Evolutionary conservation across 495 filamentous ascomycete species (phyloP).

Genomic region (Penicillium silybi): DNA sequence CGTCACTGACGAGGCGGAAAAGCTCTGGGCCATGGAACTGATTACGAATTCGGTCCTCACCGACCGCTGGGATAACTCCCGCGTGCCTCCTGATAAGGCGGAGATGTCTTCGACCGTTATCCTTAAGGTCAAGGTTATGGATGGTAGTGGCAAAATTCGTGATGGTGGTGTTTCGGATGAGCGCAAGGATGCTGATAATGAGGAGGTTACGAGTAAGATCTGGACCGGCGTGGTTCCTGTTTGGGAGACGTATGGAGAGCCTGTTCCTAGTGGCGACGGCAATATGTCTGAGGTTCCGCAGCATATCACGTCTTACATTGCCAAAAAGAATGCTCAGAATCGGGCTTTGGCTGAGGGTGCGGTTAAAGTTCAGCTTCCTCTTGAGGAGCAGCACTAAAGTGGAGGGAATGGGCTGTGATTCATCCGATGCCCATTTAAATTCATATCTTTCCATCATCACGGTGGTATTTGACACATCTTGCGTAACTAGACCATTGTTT

Average conservation of each 20-base stretch:
- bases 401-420: too few relatives aligned
- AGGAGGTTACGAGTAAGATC: constrained; percentile 54
- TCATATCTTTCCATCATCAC: background rate
- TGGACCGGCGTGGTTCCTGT: constrained; percentile 88
- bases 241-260: constrained; percentile 61
- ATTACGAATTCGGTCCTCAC: constrained; percentile 73
- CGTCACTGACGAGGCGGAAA: constrained; percentile 66
- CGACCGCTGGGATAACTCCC: constrained; percentile 64
- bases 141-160: constrained; percentile 77
- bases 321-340: constrained; percentile 50
- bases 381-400: constrained; percentile 35
- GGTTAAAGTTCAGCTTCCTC: constrained; percentile 26
- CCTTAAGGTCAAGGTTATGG: constrained; percentile 62
- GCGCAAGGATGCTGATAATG: constrained; percentile 59
- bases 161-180: constrained; percentile 68
- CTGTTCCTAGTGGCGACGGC: constrained; percentile 62
- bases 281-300: constrained; percentile 55
- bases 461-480: too few relatives aligned
- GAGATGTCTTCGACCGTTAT: constrained; percentile 79
- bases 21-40: constrained; percentile 76
- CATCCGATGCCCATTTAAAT: background rate
- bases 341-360: constrained; percentile 51
- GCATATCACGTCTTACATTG: constrained; percentile 58
- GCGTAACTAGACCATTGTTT: background rate
- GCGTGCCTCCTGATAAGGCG: constrained; percentile 65